Conservation (phyloP, 352 stramenopile species). For the Phytophthora pluvialis region DNA sequence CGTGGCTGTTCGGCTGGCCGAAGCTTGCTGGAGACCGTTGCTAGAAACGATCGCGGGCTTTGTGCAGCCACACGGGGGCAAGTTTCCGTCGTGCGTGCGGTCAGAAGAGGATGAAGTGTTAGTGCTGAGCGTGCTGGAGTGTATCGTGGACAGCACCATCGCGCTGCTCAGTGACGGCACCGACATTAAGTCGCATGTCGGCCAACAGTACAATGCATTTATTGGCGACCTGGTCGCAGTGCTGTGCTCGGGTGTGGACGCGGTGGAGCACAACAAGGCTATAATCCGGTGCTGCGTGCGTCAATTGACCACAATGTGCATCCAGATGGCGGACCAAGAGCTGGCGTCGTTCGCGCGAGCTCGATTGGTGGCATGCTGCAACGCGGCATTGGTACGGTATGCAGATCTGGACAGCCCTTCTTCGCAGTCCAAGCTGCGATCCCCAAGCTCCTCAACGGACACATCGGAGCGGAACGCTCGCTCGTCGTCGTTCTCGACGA, state of each 20-base stretch:
- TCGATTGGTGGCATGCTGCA: constrained; percentile 70
- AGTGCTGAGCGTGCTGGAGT: constrained; percentile 79
- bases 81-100: constrained; percentile 62
- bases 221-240: constrained; percentile 60
- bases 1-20: constrained; percentile 51
- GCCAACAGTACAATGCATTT: constrained; percentile 51
- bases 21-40: constrained; percentile 60
- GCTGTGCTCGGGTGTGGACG: constrained; percentile 68
- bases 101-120: constrained; percentile 80
- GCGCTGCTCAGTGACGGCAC: constrained; percentile 47
- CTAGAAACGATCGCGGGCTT: constrained; percentile 72
- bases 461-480: constrained; percentile 3
- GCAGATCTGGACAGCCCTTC: constrained; percentile 44
- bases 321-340: constrained; percentile 61
- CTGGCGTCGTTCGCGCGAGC: constrained; percentile 53
- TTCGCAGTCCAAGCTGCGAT: constrained; percentile 1
- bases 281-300: constrained; percentile 79
- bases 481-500: constrained; percentile 6
- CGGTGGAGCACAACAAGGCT: constrained; percentile 56
- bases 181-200: constrained; percentile 36
- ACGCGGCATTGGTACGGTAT: constrained; percentile 54
- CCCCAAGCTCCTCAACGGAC: constrained; percentile 10
- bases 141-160: constrained; percentile 74
- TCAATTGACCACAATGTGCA: constrained; percentile 75
- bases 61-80: constrained; percentile 58